These are phyloP conservation scores for Claviceps sorghi DNA, from an alignment of 2,329 filamentous ascomycete genomes.

Conservation along the genomic window DNA sequence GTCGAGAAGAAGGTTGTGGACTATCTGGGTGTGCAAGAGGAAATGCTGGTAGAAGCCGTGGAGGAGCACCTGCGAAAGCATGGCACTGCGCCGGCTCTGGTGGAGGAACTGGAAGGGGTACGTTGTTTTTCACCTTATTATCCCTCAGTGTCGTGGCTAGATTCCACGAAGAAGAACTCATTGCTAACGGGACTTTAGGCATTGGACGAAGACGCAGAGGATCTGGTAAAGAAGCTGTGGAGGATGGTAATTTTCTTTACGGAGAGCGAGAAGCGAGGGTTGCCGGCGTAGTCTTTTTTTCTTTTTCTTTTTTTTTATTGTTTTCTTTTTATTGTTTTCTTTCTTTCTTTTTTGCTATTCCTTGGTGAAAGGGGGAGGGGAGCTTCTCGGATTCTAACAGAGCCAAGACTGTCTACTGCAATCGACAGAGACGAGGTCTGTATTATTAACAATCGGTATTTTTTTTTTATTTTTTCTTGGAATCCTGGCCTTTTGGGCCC, in stretches of 20 bases:
- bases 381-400: not conserved
- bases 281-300: conserved; percentile 33
- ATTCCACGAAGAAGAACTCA: not conserved
- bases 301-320: no score
- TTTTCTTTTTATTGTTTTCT: not conserved
- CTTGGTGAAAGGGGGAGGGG: not conserved
- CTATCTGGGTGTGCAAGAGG: conserved; percentile 89
- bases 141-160: not conserved
- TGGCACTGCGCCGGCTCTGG: conserved; percentile 61
- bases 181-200: conserved; percentile 38
- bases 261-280: conserved; percentile 79
- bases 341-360: not conserved
- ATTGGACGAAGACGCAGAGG: conserved; percentile 87
- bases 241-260: conserved; percentile 97
- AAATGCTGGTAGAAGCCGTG: conserved; percentile 85
- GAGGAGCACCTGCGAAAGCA: conserved; percentile 71
- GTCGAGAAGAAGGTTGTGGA: conserved; percentile 98
- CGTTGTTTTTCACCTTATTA: conserved; percentile 21
- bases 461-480: not conserved
- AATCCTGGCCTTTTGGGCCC: not conserved
- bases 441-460: not conserved
- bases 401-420: not conserved
- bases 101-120: conserved; percentile 73
- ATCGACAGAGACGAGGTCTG: not conserved
- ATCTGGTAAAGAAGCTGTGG: conserved; percentile 93